Evolutionary conservation across 345 rosid genomes (phyloP).

Genomic region (Fremontodendron californicum): DNA sequence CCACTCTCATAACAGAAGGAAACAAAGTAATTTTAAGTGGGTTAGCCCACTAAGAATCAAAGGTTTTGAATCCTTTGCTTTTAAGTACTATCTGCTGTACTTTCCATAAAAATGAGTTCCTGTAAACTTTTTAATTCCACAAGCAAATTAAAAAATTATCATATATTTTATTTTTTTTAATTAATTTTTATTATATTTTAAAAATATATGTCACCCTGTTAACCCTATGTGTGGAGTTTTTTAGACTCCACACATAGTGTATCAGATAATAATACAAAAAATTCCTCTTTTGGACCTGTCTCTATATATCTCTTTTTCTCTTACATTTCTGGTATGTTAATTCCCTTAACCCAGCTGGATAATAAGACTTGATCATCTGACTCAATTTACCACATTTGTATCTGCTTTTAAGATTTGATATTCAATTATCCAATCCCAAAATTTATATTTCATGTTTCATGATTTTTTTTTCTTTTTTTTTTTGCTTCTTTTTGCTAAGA

Average conservation of each 20-base stretch:
- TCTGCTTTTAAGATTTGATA: not conserved
- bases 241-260: too few relatives aligned
- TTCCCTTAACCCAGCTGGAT: not conserved
- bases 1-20: slow-evolving; percentile 25
- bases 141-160: too few relatives aligned
- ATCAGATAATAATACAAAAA: too few relatives aligned
- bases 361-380: not conserved
- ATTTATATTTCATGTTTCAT: not conserved
- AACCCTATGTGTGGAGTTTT: too few relatives aligned
- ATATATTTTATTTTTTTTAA: too few relatives aligned
- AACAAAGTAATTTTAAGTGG: slow-evolving; percentile 17
- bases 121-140: too few relatives aligned
- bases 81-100: not conserved
- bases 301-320: not conserved
- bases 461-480: not conserved
- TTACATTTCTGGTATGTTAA: not conserved
- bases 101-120: not conserved
- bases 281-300: not conserved
- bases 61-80: slow-evolving; percentile 27
- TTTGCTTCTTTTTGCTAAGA: slow-evolving; percentile 9
- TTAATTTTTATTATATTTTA: too few relatives aligned
- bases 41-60: slow-evolving; percentile 31
- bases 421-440: not conserved
- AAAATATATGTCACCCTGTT: too few relatives aligned
- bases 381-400: not conserved